phyloP scores from a whole-genome alignment of 495 filamentous ascomycete species.

The Neurospora pannonica region DNA sequence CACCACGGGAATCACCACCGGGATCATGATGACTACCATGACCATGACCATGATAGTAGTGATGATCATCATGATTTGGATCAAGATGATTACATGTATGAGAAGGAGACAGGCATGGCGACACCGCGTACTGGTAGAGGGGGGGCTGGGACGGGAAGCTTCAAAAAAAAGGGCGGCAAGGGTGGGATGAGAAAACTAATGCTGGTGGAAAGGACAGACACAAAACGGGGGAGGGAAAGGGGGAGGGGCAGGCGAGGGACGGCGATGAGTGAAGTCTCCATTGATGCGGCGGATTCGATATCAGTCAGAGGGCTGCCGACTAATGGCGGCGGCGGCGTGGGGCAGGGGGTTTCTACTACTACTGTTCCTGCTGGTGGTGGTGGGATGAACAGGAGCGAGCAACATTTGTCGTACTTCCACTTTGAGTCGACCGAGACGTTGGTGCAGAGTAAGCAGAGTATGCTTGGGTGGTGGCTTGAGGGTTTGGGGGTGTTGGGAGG shows the following conservation, averaged over 20 bases:
- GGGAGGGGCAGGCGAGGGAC: not conserved
- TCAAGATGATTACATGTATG: not conserved
- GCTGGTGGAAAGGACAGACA: not conserved
- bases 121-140: not conserved
- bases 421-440: not conserved
- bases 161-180: not conserved
- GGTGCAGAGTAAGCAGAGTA: constrained; percentile 7
- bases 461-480: constrained; percentile 3
- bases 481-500: not conserved
- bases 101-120: not conserved
- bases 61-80: not conserved
- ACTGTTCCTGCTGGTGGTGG: not conserved
- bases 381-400: not conserved
- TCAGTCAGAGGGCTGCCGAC: not conserved
- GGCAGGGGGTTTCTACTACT: not conserved
- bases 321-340: not conserved
- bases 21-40: not conserved
- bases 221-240: not conserved
- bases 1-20: not conserved
- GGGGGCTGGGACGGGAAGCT: not conserved
- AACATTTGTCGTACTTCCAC: not conserved
- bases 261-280: not conserved
- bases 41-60: not conserved
- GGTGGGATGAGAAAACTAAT: not conserved
- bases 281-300: not conserved